Evolutionary conservation across 371 early-diverging fungal genomes (phyloP).

Genomic region (Rhizopus sp.): DNA sequence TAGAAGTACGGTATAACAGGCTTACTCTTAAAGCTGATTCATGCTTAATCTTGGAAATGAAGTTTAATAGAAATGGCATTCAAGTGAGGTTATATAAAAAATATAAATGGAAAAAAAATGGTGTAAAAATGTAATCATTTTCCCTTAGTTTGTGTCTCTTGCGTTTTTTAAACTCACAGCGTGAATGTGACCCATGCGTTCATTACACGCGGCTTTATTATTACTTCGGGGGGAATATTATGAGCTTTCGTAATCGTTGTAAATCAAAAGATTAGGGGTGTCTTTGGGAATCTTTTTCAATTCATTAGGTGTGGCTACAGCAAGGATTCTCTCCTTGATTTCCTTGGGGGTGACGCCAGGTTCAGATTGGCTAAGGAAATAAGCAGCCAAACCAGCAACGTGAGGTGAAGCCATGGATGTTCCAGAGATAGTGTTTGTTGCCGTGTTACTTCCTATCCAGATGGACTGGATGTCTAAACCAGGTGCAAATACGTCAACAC

Average conservation of each 20-base stretch:
- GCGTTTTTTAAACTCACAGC: not conserved
- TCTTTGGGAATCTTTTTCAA: constrained; percentile 33
- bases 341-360: constrained; percentile 71
- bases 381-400: constrained; percentile 96
- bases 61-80: constrained; percentile 8
- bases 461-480: constrained; percentile 91
- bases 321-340: constrained; percentile 77
- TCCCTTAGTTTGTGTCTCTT: not conserved
- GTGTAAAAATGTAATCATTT: not conserved
- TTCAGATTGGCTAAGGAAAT: constrained; percentile 71
- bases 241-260: constrained; percentile 19
- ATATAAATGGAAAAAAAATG: not conserved
- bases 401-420: constrained; percentile 99
- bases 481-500: constrained; percentile 92
- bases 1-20: not conserved
- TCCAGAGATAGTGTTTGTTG: constrained; percentile 93
- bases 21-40: not conserved
- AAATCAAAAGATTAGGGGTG: constrained; percentile 45
- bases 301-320: constrained; percentile 26
- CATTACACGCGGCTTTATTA: constrained; percentile 9
- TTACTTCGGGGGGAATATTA: not conserved
- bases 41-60: constrained; percentile 7
- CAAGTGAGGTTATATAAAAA: not conserved
- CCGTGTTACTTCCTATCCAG: constrained; percentile 80
- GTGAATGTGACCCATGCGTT: constrained; percentile 24